A percentile compares a stretch with the other conserved stretches of the same genome.
phyloP scores from a whole-genome alignment of 257 asterid species.

The Verbascum thapsus region DNA sequence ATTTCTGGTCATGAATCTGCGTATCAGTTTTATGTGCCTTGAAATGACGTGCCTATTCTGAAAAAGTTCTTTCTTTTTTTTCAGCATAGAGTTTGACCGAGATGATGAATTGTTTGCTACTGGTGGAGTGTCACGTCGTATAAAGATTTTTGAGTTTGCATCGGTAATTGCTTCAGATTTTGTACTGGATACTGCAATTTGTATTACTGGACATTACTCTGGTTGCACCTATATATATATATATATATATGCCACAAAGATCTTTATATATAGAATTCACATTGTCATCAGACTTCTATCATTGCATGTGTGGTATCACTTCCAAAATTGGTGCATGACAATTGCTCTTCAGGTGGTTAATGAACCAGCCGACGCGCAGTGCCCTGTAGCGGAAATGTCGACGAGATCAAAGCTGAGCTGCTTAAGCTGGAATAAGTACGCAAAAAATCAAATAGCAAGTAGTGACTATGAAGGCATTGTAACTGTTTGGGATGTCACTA shows the following conservation, averaged over 20 bases:
- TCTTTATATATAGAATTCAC: slow-evolving; percentile 13
- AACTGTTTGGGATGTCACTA: slow-evolving; percentile 90
- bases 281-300: neutral
- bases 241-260: slow-evolving; percentile 5
- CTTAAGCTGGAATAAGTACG: slow-evolving; percentile 85
- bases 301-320: slow-evolving; percentile 3
- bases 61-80: slow-evolving; percentile 27
- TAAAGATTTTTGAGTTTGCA: slow-evolving; percentile 69
- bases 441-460: slow-evolving; percentile 77
- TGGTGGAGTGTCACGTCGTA: slow-evolving; percentile 80
- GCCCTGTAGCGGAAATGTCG: slow-evolving; percentile 81
- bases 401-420: slow-evolving; percentile 85
- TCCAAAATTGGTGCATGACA: slow-evolving; percentile 18
- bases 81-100: slow-evolving; percentile 84
- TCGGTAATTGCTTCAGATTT: slow-evolving; percentile 40
- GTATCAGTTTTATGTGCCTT: slow-evolving; percentile 3
- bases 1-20: neutral
- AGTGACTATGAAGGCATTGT: slow-evolving; percentile 92
- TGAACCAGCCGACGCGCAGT: slow-evolving; percentile 68
- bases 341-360: slow-evolving; percentile 68
- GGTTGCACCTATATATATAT: neutral
- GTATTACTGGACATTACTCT: slow-evolving; percentile 19
- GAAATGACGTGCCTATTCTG: slow-evolving; percentile 4
- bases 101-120: slow-evolving; percentile 84
- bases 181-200: slow-evolving; percentile 6